Evolutionary conservation across 306 rosid genomes (phyloP), one percentile per base, ranked within the genome.

Genomic region (Corylus avellana): DNA sequence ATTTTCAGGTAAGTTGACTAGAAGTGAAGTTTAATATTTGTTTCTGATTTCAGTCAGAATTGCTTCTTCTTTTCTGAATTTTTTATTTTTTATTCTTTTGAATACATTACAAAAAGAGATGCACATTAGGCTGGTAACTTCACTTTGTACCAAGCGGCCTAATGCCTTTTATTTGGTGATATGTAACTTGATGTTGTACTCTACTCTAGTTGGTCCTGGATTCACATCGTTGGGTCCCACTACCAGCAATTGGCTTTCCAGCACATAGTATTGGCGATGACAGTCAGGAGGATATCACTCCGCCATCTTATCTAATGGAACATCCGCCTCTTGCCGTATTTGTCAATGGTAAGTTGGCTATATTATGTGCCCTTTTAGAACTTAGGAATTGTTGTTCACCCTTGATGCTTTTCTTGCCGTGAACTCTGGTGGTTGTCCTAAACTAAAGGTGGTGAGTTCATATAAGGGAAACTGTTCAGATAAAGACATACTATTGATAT

Each of bases 271-370:
- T 84, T 67, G 90, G 95, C 66, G 96, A 91, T 77, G 94, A 90
- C 81, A 90, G 72, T 87, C 97, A 87, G 72, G 98, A 96, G 72
- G 98, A 96, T 80, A 89, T 93, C 79, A 91, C 88, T 77, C 98
- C 99, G 1, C 98, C 98, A 58, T 90, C 99, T 66, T 76, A 81
- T 87, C 87, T 96, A 84, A 96, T 96, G 99, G 99, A 96, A 67
- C 98, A 96, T 88, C 99, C 99, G 12, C 98, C 99, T 77, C 96
- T 96, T 85, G 99, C 99, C 83, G 99, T 96, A 78, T 96, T 96
- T 69, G 85, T 96, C 55, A 96, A 96, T 80, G 99, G 99, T 96
- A 82, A 81, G 89, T 82, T 44, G 37, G 66, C 54, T 69, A 3
- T 69, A 61, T 83, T 75, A 20, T 47, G 70, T 74, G 74, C 53